phyloP scores from a whole-genome alignment of 2,329 filamentous ascomycete genomes.

The Blumeriella jaapii region DNA sequence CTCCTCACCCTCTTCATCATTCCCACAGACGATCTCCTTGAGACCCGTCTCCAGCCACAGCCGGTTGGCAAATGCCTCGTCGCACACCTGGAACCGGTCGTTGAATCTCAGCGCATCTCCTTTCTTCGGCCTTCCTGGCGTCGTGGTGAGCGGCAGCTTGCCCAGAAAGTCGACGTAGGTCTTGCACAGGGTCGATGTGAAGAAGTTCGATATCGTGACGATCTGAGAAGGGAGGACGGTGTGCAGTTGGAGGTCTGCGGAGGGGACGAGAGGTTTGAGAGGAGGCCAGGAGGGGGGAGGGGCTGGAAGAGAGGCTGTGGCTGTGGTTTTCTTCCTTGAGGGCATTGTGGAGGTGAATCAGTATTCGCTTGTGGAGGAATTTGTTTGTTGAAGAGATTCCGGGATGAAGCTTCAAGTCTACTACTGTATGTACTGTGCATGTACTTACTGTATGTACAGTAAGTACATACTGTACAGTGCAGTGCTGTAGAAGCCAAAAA shows the following conservation, averaged over 20 bases:
- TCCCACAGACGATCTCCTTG: constrained; percentile 35
- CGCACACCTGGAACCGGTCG: constrained; percentile 76
- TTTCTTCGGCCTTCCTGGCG: constrained; percentile 52
- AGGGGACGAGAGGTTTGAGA: constrained; percentile 46
- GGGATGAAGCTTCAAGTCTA: no score
- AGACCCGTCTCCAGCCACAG: constrained; percentile 72
- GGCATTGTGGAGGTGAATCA: constrained; percentile 8
- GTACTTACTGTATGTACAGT: no score
- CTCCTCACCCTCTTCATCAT: constrained; percentile 10
- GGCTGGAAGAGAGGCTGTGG: constrained; percentile 8
- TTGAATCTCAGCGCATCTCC: constrained; percentile 69
- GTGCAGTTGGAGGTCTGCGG: constrained; percentile 42
- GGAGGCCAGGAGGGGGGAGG: constrained; percentile 40
- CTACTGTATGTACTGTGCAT: no score
- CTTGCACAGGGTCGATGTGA: constrained; percentile 50
- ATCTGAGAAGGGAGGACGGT: constrained; percentile 48
- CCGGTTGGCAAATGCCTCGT: constrained; percentile 58
- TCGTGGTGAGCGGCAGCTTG: constrained; percentile 49
- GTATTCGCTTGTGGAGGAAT: no score
- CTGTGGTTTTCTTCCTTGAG: constrained; percentile 17
- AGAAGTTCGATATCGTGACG: constrained; percentile 49
- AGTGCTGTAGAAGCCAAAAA: no score
- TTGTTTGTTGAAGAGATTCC: no score
- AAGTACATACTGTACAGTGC: no score
- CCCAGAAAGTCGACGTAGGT: constrained; percentile 50